Conservation (phyloP, 257 asterid species). For the Agastache rugosa region DNA sequence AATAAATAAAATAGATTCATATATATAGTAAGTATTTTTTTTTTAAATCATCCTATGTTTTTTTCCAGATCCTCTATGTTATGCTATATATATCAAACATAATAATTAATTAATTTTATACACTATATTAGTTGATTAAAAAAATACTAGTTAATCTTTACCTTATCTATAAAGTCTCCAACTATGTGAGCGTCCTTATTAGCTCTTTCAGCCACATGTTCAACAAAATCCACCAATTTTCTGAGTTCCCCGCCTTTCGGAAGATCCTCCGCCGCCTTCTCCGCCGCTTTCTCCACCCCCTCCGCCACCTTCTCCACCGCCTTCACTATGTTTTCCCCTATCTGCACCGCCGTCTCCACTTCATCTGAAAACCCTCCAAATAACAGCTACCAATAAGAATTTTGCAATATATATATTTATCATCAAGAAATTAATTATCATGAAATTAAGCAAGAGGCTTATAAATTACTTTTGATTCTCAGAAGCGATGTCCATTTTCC, state of each 20-base stretch:
- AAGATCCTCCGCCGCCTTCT: conserved; percentile 47
- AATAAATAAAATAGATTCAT: too few relatives aligned
- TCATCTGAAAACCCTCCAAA: conserved; percentile 41
- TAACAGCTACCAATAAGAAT: background rate
- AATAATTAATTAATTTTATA: too few relatives aligned
- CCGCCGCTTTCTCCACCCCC: conserved; percentile 57
- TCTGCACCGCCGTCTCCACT: conserved; percentile 50
- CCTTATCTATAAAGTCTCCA: conserved; percentile 60
- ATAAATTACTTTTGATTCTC: conserved; percentile 40
- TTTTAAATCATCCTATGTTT: too few relatives aligned
- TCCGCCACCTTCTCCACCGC: conserved; percentile 59
- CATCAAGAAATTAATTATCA: too few relatives aligned
- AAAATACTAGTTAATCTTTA: background rate
- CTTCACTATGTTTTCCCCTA: conserved; percentile 54
- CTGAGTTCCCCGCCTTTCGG: conserved; percentile 54
- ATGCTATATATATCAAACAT: too few relatives aligned
- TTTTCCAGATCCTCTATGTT: too few relatives aligned
- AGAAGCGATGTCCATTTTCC: conserved; percentile 43
- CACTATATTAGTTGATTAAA: too few relatives aligned
- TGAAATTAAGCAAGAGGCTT: too few relatives aligned
- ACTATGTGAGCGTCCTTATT: conserved; percentile 50
- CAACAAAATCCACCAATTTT: conserved; percentile 49
- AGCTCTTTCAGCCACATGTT: conserved; percentile 55
- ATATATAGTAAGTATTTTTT: too few relatives aligned
- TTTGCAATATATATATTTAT: too few relatives aligned